Base-by-base conservation (phyloP, 2,329 filamentous ascomycete genomes). In the Pestalotiopsis sp. region DNA sequence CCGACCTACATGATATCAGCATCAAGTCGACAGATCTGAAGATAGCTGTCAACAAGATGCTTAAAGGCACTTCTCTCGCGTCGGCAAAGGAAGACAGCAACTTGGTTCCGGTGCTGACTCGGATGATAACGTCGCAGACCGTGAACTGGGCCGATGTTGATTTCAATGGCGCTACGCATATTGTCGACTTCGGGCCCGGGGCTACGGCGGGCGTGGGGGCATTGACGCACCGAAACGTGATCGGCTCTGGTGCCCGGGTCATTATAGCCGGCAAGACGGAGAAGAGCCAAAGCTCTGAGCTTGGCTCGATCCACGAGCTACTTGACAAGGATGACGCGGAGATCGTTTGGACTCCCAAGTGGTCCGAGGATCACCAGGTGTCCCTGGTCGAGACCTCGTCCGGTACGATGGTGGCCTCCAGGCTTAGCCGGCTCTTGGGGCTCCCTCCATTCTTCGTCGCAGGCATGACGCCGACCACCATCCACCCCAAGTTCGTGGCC, bases 311-410 rank as follows among this genome's bases (percentile, higher is more conserved):
- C 36, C 61, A 68, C 17, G 76, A 76, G 39, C 70, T 75, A 6
- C 73, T 92, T 73, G 89, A 92, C 74, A 87, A 90, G 66, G 89
- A 92, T 25, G 86, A 90, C 71, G 86, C 91, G 74, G 88, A 89
- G 14, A 88, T 92, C 70, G 88, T 58, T 9, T 72, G 71, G 7
- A 67, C 70, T 36, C 56, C 64, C 11, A 67, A 71, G 23, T 76
- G 75, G 75, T 70, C 68, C 12, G 62, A 73, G 25, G 41, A 71
- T 39, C 72, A 71, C 25, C 68, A 69, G 2, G 73, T 74, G 17
- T 70, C 66, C 23, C 58, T 77, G 9, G 69, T 74, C 17, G 69
- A 72, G 23, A 71, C 70, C 5, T 68, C 67, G 17, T 23, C 65
- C 9, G 76, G 74, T 5, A 70, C 66, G 11, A 70, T 73, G 25